Percentiles rank a stretch among this genome's conserved stretches.
These are phyloP conservation scores for Fabrea salina DNA, from an alignment of 169 alveolate genomes.

Conservation along the genomic window DNA sequence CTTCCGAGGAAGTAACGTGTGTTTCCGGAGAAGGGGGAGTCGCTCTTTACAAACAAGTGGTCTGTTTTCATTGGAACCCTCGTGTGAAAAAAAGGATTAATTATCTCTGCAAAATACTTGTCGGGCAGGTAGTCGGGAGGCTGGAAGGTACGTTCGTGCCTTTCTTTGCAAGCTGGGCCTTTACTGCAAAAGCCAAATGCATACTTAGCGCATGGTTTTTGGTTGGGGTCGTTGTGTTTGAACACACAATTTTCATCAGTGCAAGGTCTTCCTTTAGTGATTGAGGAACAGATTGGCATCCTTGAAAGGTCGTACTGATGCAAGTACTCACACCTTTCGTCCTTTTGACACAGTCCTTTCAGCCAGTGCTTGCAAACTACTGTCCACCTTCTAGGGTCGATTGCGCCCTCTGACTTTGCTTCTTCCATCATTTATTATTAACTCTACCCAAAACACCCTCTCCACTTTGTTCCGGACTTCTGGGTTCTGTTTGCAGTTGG, in stretches of 20 bases:
- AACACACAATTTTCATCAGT: conserved; percentile 82
- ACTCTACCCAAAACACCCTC: no score
- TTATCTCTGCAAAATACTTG: conserved; percentile 26
- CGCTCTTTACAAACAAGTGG: not conserved
- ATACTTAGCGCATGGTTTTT: conserved; percentile 27
- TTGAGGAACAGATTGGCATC: conserved; percentile 86
- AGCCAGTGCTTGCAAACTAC: conserved; percentile 93
- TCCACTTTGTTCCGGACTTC: no score
- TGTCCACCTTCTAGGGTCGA: conserved; percentile 70
- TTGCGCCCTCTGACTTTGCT: no score
- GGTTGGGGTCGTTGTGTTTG: conserved; percentile 44
- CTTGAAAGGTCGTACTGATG: conserved; percentile 85
- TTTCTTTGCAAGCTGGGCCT: conserved; percentile 28
- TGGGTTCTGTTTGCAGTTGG: no score
- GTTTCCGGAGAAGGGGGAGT: conserved; percentile 9
- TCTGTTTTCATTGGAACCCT: conserved; percentile 2
- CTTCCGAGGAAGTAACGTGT: conserved; percentile 7
- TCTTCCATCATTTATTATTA: no score
- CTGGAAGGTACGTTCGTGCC: conserved; percentile 9
- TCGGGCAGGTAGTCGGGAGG: conserved; percentile 32
- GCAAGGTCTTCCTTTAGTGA: conserved; percentile 79
- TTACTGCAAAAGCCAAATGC: conserved; percentile 27
- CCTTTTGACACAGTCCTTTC: conserved; percentile 92
- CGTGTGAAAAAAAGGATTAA: conserved; percentile 15
- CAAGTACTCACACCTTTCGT: conserved; percentile 89